Evolutionary conservation across 2,329 filamentous ascomycete genomes (phyloP), one percentile per base, ranked within the genome.

Genomic region (Aspergillus pseudonomiae): DNA sequence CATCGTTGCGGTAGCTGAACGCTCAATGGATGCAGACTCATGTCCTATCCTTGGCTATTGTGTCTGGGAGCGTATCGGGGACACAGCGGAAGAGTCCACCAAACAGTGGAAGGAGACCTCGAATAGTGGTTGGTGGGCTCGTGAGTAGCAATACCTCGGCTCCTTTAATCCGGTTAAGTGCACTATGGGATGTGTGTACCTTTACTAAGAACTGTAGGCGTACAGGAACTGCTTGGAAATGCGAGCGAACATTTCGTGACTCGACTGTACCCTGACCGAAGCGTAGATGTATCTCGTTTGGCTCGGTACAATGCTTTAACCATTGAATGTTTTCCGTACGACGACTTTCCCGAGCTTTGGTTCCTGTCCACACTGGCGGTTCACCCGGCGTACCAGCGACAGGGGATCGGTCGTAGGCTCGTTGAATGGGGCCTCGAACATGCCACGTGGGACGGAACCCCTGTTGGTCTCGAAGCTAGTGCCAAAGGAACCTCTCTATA

Each of bases 361-460:
- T 66, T 59, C 46, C 68, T 69, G 26, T 26, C 19, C 11, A 61
- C 59, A 12, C 43, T 70, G 14, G 70, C 63, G 3, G 65, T 72
- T 14, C 41, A 65, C 36, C 65, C 67, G 11, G 45, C 12, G 7
- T 58, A 61, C 45, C 63, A 69, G 14, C 61, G 62, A 26, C 56
- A 57, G 16, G 70, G 67, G 2, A 60, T 68, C 19, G 69, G 67
- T 41, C 62, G 53, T 30, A 56, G 57, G 24, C 64, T 71, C 21
- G 60, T 72, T 9, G 57, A 65, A 46, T 67, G 59, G 67, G 65
- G 65, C 11, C 26, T 70, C 16, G 60, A 67, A 43, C 65, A 64
- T 41, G 70, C 67, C 6, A 48, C 52, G 21, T 54, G 57, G 48
- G 68, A 73, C 26, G 52, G 62, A 7, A 59, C 68, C 9, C 61